These are phyloP conservation scores for Amylocystis lapponica DNA, from an alignment of 768 basidiomycete genomes.

Conservation along the genomic window DNA sequence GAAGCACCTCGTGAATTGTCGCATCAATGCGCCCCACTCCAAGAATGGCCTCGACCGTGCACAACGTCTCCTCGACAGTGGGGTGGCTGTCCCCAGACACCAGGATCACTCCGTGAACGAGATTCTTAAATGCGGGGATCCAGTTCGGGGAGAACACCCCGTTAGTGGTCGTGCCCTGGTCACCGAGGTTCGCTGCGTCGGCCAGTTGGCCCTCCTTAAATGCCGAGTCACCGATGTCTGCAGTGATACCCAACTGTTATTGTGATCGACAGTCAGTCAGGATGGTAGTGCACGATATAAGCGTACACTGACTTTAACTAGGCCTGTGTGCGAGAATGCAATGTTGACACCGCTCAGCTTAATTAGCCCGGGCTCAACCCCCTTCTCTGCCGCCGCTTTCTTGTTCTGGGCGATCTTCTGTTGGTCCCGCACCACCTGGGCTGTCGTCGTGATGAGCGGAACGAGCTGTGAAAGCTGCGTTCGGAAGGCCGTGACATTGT, in stretches of 20 bases:
- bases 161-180: conserved; percentile 32
- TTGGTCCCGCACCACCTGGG: conserved; percentile 28
- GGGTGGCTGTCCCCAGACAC: conserved; percentile 40
- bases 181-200: conserved; percentile 27
- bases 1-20: conserved; percentile 33
- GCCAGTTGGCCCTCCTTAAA: conserved; percentile 38
- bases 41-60: conserved; percentile 17
- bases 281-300: neutral
- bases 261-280: neutral
- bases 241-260: conserved; percentile 30
- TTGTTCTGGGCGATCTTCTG: conserved; percentile 11
- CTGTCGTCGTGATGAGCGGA: conserved; percentile 41
- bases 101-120: conserved; percentile 45
- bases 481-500: conserved; percentile 38
- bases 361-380: conserved; percentile 25
- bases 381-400: conserved; percentile 16
- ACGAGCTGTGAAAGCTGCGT: conserved; percentile 33
- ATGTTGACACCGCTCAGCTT: conserved; percentile 44
- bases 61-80: conserved; percentile 23
- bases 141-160: conserved; percentile 33
- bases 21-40: conserved; percentile 28
- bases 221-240: conserved; percentile 31
- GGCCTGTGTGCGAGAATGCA: conserved; percentile 46
- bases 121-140: conserved; percentile 39
- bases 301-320: conserved; percentile 28